phyloP scores from a whole-genome alignment of 768 basidiomycete genomes.

The Agrocybe praecox region DNA sequence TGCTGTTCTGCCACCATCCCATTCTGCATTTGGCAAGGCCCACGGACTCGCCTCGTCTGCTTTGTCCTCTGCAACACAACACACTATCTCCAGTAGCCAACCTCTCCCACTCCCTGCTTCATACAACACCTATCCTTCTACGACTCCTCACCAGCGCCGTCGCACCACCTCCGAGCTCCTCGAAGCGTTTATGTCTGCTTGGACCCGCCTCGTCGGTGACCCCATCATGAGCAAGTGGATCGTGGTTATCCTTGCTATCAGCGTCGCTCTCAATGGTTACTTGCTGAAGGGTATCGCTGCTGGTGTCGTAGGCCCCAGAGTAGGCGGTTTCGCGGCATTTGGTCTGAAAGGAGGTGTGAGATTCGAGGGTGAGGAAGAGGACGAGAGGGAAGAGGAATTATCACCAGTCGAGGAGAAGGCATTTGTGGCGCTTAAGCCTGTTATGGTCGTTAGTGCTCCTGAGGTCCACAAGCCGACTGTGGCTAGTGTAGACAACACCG shows the following conservation, averaged over 20 bases:
- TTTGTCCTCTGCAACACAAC: conserved; percentile 15
- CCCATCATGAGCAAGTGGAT: conserved; percentile 96
- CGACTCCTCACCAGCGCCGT: conserved; percentile 1
- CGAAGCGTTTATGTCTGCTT: conserved; percentile 86
- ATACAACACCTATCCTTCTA: neutral
- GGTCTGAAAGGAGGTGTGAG: conserved; percentile 26
- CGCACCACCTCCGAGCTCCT: conserved; percentile 51
- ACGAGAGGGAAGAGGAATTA: conserved; percentile 24
- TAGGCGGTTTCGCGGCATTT: conserved; percentile 22
- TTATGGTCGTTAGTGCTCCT: neutral
- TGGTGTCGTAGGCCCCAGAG: conserved; percentile 36
- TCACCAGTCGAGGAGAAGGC: neutral
- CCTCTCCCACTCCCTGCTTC: neutral
- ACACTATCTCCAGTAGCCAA: conserved; percentile 1
- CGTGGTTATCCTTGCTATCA: conserved; percentile 82
- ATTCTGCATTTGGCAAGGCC: conserved; percentile 1
- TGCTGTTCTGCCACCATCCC: conserved; percentile 26
- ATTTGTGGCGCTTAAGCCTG: neutral
- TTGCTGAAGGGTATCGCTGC: conserved; percentile 85
- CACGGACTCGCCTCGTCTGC: neutral
- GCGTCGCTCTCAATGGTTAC: conserved; percentile 90
- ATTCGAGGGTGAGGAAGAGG: conserved; percentile 27
- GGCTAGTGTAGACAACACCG: conserved; percentile 7
- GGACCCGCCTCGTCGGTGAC: conserved; percentile 92
- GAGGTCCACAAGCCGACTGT: neutral